phyloP scores from a whole-genome alignment of 1,139 yeast genomes.

The Suhomyces atakaporum region DNA sequence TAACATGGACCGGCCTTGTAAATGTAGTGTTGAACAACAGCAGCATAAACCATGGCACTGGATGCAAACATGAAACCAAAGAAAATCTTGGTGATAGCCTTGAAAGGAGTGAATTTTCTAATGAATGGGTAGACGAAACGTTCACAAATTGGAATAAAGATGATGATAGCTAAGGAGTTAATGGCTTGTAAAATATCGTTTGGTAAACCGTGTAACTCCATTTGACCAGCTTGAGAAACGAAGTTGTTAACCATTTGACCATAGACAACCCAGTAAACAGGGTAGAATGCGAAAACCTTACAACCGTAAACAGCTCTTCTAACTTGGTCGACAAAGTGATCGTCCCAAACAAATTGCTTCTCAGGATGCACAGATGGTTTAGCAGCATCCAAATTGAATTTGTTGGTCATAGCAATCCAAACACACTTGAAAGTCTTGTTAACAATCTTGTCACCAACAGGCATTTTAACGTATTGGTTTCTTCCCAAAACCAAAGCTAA shows the following conservation, averaged over 20 bases:
- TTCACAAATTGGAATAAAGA: constrained; percentile 23
- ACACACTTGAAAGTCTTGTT: constrained; percentile 20
- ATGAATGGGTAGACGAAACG: constrained; percentile 22
- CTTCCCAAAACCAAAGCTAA: constrained; percentile 20
- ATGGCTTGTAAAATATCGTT: constrained; percentile 24
- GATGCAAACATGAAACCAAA: constrained; percentile 24
- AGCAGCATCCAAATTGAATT: constrained; percentile 21
- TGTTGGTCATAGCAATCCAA: constrained; percentile 20
- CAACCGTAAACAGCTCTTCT: constrained; percentile 22
- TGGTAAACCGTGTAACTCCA: constrained; percentile 26
- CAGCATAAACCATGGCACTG: constrained; percentile 24
- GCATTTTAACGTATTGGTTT: constrained; percentile 22
- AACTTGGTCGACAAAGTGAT: constrained; percentile 23
- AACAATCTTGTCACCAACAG: constrained; percentile 21
- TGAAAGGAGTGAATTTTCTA: constrained; percentile 24
- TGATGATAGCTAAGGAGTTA: constrained; percentile 21
- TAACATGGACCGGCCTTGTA: constrained; percentile 24
- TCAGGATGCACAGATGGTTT: constrained; percentile 20
- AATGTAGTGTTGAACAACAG: constrained; percentile 23
- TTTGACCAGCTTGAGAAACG: constrained; percentile 25
- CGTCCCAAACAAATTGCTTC: constrained; percentile 19
- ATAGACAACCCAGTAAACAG: constrained; percentile 24
- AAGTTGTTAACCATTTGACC: constrained; percentile 25
- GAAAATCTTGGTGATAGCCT: constrained; percentile 24
- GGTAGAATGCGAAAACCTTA: constrained; percentile 23